Evolutionary conservation across 2,329 filamentous ascomycete genomes (phyloP), one percentile per base, ranked within the genome.

Genomic region (Sclerotiophoma versabilis): DNA sequence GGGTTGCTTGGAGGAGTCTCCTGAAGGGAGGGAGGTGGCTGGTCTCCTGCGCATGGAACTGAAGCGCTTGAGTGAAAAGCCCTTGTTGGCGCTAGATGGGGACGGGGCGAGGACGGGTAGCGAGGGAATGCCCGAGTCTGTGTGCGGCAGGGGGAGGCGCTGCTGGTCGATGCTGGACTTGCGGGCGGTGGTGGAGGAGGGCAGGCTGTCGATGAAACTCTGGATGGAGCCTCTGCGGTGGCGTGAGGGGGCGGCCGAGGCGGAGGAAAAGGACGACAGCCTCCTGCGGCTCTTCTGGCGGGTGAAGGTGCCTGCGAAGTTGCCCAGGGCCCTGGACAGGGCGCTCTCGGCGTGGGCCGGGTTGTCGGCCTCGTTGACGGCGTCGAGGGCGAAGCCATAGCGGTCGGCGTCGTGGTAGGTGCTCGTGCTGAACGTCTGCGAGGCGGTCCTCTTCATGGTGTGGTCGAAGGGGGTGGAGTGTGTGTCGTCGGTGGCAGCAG

Each of bases 401-500:
- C 59, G 49, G 49, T 72, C 68, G 14, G 32, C 23, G 48, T 54
- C 47, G 55, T 73, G 66, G 49, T 58, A 55, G 52, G 15, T 60
- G 48, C 49, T 63, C 57, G 63, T 60, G 55, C 58, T 65, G 62
- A 75, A 75, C 25, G 71, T 74, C 65, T 76, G 73, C 52, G 70
- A 73, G 41, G 73, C 72, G 54, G 71, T 74, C 23, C 69, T 62
- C 58, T 75, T 75, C 71, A 75, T 73, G 51, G 61, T 62, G 51
- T 64, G 54, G 51, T 71, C 62, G 42, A 63, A 56, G 55, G 62
- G 52, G 23, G 63, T 54, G 42, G 64, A 47, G 44, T 65, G 53
- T 34, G 62, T 53, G 49, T 75, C 62, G 60, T 75, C 66, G 72
- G 76, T 72, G 60, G 75, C 74, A 64, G 79, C 75, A 63, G 82